These are phyloP conservation scores for Taphrina confusa DNA, from an alignment of 1,139 yeast genomes.

Conservation along the genomic window DNA sequence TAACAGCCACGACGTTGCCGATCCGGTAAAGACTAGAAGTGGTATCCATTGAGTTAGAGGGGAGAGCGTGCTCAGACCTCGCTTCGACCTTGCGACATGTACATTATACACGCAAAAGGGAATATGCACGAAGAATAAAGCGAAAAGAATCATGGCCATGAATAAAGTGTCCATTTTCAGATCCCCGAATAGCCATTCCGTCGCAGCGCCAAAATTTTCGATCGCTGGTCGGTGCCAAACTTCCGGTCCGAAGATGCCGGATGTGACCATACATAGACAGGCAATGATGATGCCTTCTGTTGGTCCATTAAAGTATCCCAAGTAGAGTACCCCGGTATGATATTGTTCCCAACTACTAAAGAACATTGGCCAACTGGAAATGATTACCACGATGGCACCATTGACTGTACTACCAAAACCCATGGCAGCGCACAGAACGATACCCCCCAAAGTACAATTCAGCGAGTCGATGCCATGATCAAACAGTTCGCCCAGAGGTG, in stretches of 20 bases:
- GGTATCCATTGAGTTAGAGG: constrained; percentile 45
- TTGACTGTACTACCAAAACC: constrained; percentile 49
- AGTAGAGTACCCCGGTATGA: constrained; percentile 63
- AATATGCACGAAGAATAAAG: constrained; percentile 43
- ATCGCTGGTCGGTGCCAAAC: constrained; percentile 55
- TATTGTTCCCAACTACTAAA: constrained; percentile 62
- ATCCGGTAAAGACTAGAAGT: constrained; percentile 42
- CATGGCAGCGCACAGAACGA: constrained; percentile 49
- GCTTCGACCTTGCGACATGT: constrained; percentile 45
- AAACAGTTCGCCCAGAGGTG: constrained; percentile 66
- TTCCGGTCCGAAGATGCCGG: constrained; percentile 64
- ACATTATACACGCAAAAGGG: constrained; percentile 42
- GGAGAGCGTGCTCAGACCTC: constrained; percentile 49
- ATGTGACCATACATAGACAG: constrained; percentile 54
- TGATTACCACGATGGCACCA: constrained; percentile 59
- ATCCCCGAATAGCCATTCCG: neutral
- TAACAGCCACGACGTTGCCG: constrained; percentile 47
- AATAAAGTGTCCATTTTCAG: constrained; percentile 2
- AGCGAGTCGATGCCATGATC: constrained; percentile 81
- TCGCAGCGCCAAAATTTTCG: neutral
- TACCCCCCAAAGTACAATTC: constrained; percentile 55
- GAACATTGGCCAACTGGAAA: constrained; percentile 64
- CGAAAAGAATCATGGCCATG: constrained; percentile 12
- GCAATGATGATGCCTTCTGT: constrained; percentile 76
- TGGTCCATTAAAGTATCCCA: constrained; percentile 73